These are phyloP conservation scores for Scheffersomyces segobiensis DNA, from an alignment of 1,139 yeast species.

Conservation along the genomic window DNA sequence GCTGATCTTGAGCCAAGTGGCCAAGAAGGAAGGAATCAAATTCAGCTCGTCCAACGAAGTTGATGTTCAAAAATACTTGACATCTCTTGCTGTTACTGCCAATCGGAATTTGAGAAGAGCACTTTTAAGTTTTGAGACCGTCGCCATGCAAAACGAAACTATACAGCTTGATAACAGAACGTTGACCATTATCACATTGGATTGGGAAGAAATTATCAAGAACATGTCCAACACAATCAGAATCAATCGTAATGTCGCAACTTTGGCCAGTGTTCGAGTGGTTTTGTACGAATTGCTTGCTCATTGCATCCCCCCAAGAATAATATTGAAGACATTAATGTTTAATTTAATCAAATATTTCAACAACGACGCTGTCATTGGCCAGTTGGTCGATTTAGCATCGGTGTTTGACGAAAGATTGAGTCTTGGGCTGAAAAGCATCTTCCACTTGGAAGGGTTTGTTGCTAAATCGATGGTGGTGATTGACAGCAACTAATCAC, in stretches of 20 bases:
- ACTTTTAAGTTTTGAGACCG: slow-evolving; percentile 77
- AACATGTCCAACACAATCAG: slow-evolving; percentile 62
- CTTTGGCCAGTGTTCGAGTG: slow-evolving; percentile 71
- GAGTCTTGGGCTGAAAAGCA: slow-evolving; percentile 82
- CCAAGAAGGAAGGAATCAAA: slow-evolving; percentile 55
- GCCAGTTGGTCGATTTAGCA: slow-evolving; percentile 64
- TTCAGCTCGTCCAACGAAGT: slow-evolving; percentile 36
- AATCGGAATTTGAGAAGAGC: slow-evolving; percentile 79
- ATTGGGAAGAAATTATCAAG: slow-evolving; percentile 82
- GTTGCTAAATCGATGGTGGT: slow-evolving; percentile 83
- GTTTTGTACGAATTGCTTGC: slow-evolving; percentile 81
- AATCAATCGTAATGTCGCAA: slow-evolving; percentile 66
- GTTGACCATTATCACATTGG: slow-evolving; percentile 52
- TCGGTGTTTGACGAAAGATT: slow-evolving; percentile 85
- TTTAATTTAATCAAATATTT: slow-evolving; percentile 52
- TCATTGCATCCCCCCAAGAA: slow-evolving; percentile 89
- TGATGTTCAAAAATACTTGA: slow-evolving; percentile 43
- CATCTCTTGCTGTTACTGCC: slow-evolving; percentile 54
- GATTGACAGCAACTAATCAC: slow-evolving; percentile 7
- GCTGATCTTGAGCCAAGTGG: slow-evolving; percentile 53
- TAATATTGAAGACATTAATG: slow-evolving; percentile 68
- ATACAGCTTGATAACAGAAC: slow-evolving; percentile 41
- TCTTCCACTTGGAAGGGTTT: slow-evolving; percentile 93
- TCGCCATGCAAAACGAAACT: slow-evolving; percentile 70
- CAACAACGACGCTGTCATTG: slow-evolving; percentile 32